Conservation (phyloP, 1,284 basidiomycete species). For the Xerocomus amazonicus region DNA sequence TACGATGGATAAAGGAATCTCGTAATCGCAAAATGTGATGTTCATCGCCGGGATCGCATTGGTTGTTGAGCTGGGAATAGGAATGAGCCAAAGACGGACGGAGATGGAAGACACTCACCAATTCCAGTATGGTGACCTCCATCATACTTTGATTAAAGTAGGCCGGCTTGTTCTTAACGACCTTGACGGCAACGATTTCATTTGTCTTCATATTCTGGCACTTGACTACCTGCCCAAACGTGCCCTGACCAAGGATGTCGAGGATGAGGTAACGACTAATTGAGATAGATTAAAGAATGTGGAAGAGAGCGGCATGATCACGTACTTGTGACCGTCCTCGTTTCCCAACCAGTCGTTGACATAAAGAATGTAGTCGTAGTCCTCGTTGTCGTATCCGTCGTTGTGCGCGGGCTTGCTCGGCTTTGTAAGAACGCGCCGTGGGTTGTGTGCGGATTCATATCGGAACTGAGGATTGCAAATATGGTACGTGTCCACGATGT, state of each 20-base stretch:
- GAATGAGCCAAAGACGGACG: background rate
- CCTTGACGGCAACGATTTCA: conserved; percentile 98
- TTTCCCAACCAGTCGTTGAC: conserved; percentile 94
- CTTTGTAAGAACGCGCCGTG: conserved; percentile 90
- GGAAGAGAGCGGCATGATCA: conserved; percentile 14
- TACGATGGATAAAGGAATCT: conserved; percentile 96
- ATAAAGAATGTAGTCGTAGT: conserved; percentile 96
- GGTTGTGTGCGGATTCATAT: conserved; percentile 91
- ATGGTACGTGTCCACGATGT: conserved; percentile 84
- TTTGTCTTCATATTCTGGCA: conserved; percentile 99
- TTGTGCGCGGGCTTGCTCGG: conserved; percentile 92
- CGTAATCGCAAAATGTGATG: conserved; percentile 95
- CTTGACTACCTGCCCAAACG: conserved; percentile 99
- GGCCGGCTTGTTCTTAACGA: conserved; percentile 99
- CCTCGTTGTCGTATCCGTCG: conserved; percentile 95
- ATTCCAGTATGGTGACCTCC: conserved; percentile 97
- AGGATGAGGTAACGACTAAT: conserved; percentile 85
- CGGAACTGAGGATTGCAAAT: conserved; percentile 91
- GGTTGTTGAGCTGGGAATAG: conserved; percentile 81
- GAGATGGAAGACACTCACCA: conserved; percentile 57
- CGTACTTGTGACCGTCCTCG: conserved; percentile 88
- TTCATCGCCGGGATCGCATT: conserved; percentile 89
- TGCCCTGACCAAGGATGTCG: conserved; percentile 96
- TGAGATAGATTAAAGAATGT: conserved; percentile 14
- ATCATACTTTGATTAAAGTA: conserved; percentile 99